A percentile compares a stretch with the other conserved stretches of the same genome.
These are phyloP conservation scores for Torulaspora globosa DNA, from an alignment of 1,139 yeast species.

Conservation along the genomic window DNA sequence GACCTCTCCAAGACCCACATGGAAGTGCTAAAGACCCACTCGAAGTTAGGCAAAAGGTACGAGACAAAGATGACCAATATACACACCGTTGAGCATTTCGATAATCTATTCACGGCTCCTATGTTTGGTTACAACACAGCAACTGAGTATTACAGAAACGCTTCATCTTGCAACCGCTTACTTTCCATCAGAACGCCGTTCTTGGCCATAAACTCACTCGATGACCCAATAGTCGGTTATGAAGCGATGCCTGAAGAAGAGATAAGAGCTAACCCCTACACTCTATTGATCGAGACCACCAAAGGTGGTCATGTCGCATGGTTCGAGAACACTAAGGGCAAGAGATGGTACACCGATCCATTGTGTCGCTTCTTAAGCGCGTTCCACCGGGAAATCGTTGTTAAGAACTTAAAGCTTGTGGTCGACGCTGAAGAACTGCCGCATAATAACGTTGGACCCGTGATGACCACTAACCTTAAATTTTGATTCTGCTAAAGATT, in stretches of 20 bases:
- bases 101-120: slow-evolving; percentile 50
- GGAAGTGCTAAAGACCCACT: slow-evolving; percentile 37
- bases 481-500: not conserved
- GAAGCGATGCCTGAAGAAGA: slow-evolving; percentile 48
- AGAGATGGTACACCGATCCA: slow-evolving; percentile 54
- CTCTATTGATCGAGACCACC: slow-evolving; percentile 50
- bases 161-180: slow-evolving; percentile 50
- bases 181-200: slow-evolving; percentile 51
- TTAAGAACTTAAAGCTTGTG: slow-evolving; percentile 20
- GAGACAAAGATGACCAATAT: slow-evolving; percentile 18
- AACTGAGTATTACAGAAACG: slow-evolving; percentile 51
- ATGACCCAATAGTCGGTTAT: slow-evolving; percentile 57
- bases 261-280: slow-evolving; percentile 51
- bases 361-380: slow-evolving; percentile 36
- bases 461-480: slow-evolving; percentile 18
- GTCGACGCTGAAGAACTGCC: slow-evolving; percentile 18
- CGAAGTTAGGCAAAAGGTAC: slow-evolving; percentile 18
- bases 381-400: slow-evolving; percentile 31
- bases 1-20: slow-evolving; percentile 45
- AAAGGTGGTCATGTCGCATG: slow-evolving; percentile 66
- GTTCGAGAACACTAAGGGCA: slow-evolving; percentile 45
- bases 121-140: slow-evolving; percentile 53
- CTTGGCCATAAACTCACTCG: slow-evolving; percentile 47
- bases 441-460: slow-evolving; percentile 16
- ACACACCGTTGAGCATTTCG: slow-evolving; percentile 45